Conservation (phyloP, 2,329 filamentous ascomycete genomes). For the Colletotrichum simmondsii region DNA sequence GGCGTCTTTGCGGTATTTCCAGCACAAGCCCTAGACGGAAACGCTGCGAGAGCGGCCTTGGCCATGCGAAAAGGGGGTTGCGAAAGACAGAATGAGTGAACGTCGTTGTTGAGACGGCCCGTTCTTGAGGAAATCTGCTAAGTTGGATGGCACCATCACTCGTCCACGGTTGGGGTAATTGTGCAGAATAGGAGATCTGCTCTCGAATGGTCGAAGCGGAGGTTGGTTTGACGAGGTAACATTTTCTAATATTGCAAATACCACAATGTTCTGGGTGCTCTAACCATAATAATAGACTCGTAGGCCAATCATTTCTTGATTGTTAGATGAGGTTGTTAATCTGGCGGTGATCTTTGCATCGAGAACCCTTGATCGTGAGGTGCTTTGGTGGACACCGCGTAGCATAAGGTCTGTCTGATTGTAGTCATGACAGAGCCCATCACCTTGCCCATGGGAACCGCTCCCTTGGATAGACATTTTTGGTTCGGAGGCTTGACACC, state of each 20-base stretch:
- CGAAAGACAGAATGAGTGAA: no score
- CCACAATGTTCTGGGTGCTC: neutral
- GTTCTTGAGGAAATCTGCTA: neutral
- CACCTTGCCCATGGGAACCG: neutral
- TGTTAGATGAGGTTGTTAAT: neutral
- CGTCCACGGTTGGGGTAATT: neutral
- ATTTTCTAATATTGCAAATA: neutral
- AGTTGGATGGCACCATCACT: neutral
- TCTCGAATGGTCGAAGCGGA: neutral
- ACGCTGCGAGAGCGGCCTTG: slow-evolving; percentile 14
- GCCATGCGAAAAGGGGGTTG: no score
- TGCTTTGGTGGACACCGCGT: neutral
- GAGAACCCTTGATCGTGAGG: neutral
- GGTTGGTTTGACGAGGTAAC: neutral
- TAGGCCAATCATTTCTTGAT: neutral
- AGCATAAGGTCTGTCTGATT: neutral
- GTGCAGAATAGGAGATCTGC: neutral
- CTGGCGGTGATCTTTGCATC: neutral
- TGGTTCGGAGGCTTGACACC: slow-evolving; percentile 43
- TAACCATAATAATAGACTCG: neutral
- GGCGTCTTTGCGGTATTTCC: neutral
- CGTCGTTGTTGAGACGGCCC: neutral
- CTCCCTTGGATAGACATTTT: neutral
- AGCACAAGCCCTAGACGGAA: neutral
- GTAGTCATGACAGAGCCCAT: neutral